Evolutionary conservation across 352 stramenopile species (phyloP), one percentile per base, ranked within the genome.

Genomic region (Phytopythium aichiense): DNA sequence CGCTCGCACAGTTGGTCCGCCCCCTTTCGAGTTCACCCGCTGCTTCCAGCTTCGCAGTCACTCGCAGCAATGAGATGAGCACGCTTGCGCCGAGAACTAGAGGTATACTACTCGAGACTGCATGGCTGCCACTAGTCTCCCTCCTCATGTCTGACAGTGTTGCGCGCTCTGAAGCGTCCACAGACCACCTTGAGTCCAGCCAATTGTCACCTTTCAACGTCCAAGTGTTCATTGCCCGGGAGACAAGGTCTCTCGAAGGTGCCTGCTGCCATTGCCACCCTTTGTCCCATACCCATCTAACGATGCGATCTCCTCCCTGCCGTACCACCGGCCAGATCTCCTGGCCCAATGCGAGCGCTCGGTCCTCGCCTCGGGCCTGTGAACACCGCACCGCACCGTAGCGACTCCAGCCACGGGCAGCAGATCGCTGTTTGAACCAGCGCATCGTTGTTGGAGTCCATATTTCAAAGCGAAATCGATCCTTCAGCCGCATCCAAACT

Each of bases 1-100:
- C 69, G 1, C 69, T 92, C 20, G 70, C 60, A 2, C 56, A 61
- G 23, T 51, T 77, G 23, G 33, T 69, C 8, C 43, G 43, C 43
- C 11, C 7, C 18, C 43, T 28, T 4, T 25, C 42, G 15, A 51
- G 40, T 18, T 15, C 15, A 7, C 8, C 12, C n/a, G n/a, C n/a
- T n/a, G n/a, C 13, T 22, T 12, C 40, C 13, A 22, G 2, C 40
- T 22, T 2, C 40, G 12, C 40, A 8, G 2, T 22, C n/a, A 20
- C n/a, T 28, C 43, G 43, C 20, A 22, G 20, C 12, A 2, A 18
- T 49, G 42, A 65, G 50, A 59, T 65, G 22, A 71, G 65, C 38
- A 30, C 18, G 12, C 53, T 9, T 7, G 52, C 45, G 2, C 20
- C 15, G 20, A 8, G 30, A 58, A 11, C 16, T 2, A 31, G 1